These are phyloP conservation scores for Leccinum pseudoinsigne DNA, from an alignment of 1,284 basidiomycete genomes.

Conservation along the genomic window DNA sequence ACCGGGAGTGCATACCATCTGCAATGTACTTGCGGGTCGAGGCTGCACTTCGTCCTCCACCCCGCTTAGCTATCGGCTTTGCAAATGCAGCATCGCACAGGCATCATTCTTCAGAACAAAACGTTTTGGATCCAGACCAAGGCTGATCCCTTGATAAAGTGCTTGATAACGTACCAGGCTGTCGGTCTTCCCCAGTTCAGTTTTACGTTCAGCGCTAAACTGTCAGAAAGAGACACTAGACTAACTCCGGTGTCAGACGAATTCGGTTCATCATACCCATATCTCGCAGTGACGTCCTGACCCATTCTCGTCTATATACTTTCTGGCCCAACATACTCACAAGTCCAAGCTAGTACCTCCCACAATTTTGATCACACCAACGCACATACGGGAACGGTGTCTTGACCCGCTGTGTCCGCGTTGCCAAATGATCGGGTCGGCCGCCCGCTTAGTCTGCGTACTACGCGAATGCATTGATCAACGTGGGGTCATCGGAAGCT, in stretches of 20 bases:
- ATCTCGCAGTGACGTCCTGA: conserved; percentile 12
- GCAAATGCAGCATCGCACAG: not conserved
- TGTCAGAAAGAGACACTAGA: not conserved
- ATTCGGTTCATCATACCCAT: not conserved
- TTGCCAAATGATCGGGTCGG: conserved; percentile 14
- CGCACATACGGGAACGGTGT: conserved; percentile 11
- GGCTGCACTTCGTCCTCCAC: too few relatives aligned
- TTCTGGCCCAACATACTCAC: not conserved
- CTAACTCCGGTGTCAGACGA: not conserved
- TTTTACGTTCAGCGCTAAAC: not conserved
- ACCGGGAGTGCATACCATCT: not conserved
- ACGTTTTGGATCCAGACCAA: conserved; percentile 5
- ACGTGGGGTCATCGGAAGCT: conserved; percentile 6
- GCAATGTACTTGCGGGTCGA: not conserved
- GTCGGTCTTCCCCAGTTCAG: not conserved
- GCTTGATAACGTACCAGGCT: not conserved
- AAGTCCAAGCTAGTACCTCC: conserved; percentile 1
- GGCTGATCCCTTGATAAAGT: not conserved
- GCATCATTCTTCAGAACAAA: conserved; percentile 3
- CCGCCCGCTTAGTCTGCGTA: not conserved
- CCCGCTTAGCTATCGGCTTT: not conserved
- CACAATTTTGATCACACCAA: conserved; percentile 10
- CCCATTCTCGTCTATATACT: conserved; percentile 4
- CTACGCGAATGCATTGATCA: conserved; percentile 12
- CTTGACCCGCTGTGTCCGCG: conserved; percentile 5